phyloP scores from a whole-genome alignment of 2,329 filamentous ascomycete genomes.

The Moelleriella libera region DNA sequence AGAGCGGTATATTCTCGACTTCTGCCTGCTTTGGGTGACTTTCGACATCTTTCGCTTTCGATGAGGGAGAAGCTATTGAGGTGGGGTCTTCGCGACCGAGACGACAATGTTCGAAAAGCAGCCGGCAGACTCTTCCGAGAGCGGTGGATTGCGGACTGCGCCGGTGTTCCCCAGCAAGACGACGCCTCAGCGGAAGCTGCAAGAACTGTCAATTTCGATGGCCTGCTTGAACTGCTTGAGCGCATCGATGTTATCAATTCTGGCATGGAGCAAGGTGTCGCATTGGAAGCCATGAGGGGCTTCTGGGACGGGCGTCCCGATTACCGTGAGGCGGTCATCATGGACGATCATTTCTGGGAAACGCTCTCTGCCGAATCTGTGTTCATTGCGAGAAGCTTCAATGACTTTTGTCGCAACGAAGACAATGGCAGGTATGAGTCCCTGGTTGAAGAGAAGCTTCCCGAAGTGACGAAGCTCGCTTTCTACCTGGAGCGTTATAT shows the following conservation, averaged over 20 bases:
- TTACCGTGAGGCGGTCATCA: constrained; percentile 57
- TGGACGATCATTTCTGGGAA: constrained; percentile 67
- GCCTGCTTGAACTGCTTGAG: constrained; percentile 78
- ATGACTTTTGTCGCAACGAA: constrained; percentile 73
- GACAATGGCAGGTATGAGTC: constrained; percentile 61
- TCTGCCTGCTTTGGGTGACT: constrained; percentile 81
- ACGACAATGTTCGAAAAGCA: constrained; percentile 87
- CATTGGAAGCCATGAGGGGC: constrained; percentile 83
- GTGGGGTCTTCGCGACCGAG: constrained; percentile 88
- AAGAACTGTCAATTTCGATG: constrained; percentile 60
- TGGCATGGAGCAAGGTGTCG: constrained; percentile 78
- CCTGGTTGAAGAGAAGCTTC: constrained; percentile 81
- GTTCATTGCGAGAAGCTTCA: constrained; percentile 85
- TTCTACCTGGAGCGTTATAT: constrained; percentile 77
- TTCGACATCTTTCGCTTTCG: constrained; percentile 79
- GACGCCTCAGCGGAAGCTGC: constrained; percentile 37
- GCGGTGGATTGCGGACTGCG: constrained; percentile 96
- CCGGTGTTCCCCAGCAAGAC: constrained; percentile 46
- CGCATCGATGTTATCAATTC: constrained; percentile 88
- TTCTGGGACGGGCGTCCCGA: constrained; percentile 92
- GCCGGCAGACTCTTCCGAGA: constrained; percentile 82
- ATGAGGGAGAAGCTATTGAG: constrained; percentile 92
- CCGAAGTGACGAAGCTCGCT: constrained; percentile 82
- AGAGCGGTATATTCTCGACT: constrained; percentile 77
- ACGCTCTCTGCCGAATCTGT: constrained; percentile 72